Evolutionary conservation across 805 yeast species (phyloP).

Genomic region (Saturnispora kantuleensis): DNA sequence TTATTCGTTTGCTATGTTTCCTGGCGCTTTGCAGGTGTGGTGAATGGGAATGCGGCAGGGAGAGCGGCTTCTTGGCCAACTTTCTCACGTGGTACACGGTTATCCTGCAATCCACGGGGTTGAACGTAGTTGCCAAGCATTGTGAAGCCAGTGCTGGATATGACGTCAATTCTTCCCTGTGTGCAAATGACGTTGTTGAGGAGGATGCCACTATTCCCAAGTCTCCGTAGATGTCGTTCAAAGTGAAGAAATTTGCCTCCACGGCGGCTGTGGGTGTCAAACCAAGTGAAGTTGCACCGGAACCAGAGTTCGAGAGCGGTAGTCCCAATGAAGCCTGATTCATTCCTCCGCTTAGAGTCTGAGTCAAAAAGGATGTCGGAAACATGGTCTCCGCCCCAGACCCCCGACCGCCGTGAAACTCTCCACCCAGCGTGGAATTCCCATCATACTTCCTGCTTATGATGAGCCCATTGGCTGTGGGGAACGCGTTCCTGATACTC

Average conservation of each 20-base stretch:
- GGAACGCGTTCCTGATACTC: conserved; percentile 45
- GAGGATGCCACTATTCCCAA: conserved; percentile 64
- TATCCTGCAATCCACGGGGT: conserved; percentile 35
- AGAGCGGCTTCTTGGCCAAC: conserved; percentile 13
- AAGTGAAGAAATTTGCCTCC: conserved; percentile 43
- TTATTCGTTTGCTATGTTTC: conserved; percentile 19
- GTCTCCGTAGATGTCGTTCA: conserved; percentile 67
- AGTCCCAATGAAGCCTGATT: conserved; percentile 3
- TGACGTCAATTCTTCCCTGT: conserved; percentile 44
- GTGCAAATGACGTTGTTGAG: conserved; percentile 53
- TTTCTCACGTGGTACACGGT: conserved; percentile 46
- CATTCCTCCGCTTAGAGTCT: no score
- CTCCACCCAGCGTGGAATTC: no score
- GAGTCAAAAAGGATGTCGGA: neutral
- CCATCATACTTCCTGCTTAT: conserved; percentile 20
- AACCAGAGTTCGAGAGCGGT: neutral
- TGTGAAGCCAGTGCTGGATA: conserved; percentile 38
- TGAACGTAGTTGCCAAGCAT: conserved; percentile 47
- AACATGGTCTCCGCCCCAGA: conserved; percentile 2
- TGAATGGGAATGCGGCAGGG: conserved; percentile 3
- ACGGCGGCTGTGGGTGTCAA: conserved; percentile 7
- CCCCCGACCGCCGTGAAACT: no score
- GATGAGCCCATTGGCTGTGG: conserved; percentile 60
- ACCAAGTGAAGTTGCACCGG: conserved; percentile 8
- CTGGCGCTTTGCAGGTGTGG: conserved; percentile 14